Base-by-base conservation (phyloP, 2,329 filamentous ascomycete species). In the Chrysosporium queenslandicum region DNA sequence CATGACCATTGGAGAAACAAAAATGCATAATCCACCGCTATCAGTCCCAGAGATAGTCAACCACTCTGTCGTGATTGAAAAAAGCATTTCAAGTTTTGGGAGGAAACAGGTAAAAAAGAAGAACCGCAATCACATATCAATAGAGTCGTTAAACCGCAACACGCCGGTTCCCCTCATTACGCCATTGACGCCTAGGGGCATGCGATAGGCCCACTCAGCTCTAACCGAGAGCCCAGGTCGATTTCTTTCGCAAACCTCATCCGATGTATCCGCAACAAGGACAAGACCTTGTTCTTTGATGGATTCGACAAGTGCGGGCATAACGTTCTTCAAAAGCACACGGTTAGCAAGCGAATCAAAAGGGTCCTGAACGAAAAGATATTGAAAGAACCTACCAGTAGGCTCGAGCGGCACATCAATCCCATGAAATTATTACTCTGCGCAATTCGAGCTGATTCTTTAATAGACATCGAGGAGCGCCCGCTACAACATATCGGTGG, bases 381-480 rank as follows among this genome's bases (percentile, higher is more conserved):
- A 14, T 20, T 4, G 7, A 9, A 3, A 52, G 41, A 3, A 77
- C 84, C 63, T 77, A 94, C 88, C 74, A 98, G 70, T 58, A 98
- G 75, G 59, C 85, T 80, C 29, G 87, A 91, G 60, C 84, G 89
- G 71, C 90, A 96, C 55, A 97, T 87, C 63, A 98, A 68, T 2
- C 92, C 92, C 92, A 98, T 98, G 59, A 98, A 87, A 66, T 98
- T 98, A 67, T 98, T 98, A 65, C 84, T 87, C 68, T 94, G 86
- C 20, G 91, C 90, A 64, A 94, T 88, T 58, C 90, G 80, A 12
- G 96, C 92, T 3, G 87, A 87, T 67, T 98, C 91, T 71, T 97
- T 98, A 59, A 97, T 87, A 4, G 88, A 95, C 58, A 85, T 85
- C 12, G 84, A 86, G 45, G 82, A 80, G 52, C 85, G 78, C 14